Base-by-base conservation (phyloP, 345 rosid species). In the Noccaea bulbosa region DNA sequence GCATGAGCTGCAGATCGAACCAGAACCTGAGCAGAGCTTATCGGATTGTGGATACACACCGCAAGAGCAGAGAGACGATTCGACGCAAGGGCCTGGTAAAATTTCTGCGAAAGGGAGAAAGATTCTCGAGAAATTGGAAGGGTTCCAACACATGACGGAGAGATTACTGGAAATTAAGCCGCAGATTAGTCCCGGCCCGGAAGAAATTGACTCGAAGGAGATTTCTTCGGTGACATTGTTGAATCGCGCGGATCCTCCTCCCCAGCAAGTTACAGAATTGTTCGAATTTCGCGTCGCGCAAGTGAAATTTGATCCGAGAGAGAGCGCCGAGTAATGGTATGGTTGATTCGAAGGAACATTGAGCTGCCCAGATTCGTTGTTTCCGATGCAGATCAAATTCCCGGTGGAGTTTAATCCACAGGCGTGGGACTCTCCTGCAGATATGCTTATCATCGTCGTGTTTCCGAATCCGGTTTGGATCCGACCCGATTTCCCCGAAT, bases 11-110 rank as follows among this genome's bases (percentile, higher is more conserved):
- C 99, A 94, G 44, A 91, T 82, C 48, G 35, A 59, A 52, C 89
- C 89, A 1, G 85, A 72, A 39, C 84, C 84, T 2, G 64, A 80
- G 75, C 99, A 94, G 48, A 85, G 78, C 20, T 30, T 40, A 20
- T 62, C 74, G 4, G 92, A 84, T 39, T 37, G 72, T 7, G 81
- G 82, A 62, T 67, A 85, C 2, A 79, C 43, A 49, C 89, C 88
- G 33, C 95, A 87, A 30, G 59, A 59, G 64, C 76, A 74, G 16
- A 82, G 76, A 16, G 86, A 50, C 8, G 82, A 53, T 9, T 58
- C 79, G 5, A 82, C 88, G 67, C 99, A 94, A 4, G 95, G 89
- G 22, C 96, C 95, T 9, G 96, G 98, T 12, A 94, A 81, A 43
- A 87, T 77, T 9, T 57, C 59, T 4, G 51, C 76, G 57, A 87